These are phyloP conservation scores for Tillandsia leiboldiana DNA, from an alignment of 176 grass and related monocot genomes.

Conservation along the genomic window DNA sequence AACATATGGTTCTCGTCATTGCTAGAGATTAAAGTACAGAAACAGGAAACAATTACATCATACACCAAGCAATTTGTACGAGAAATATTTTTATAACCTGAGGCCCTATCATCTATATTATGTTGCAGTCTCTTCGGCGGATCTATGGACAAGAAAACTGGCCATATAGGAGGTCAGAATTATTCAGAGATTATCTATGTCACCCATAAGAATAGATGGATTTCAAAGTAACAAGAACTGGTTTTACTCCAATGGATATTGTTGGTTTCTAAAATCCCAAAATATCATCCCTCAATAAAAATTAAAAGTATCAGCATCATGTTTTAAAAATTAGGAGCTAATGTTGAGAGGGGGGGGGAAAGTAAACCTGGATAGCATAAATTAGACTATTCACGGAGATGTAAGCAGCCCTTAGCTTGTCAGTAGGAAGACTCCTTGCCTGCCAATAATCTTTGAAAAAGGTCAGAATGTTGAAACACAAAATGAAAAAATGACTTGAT, in stretches of 20 bases:
- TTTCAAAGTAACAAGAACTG: too few species aligned
- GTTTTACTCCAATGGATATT: too few species aligned
- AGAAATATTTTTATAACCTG: not conserved
- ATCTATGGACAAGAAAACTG: not conserved
- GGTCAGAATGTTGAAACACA: slow-evolving; percentile 3
- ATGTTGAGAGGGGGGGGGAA: not conserved
- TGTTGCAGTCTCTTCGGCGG: not conserved
- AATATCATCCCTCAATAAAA: too few species aligned
- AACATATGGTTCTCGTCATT: slow-evolving; percentile 7
- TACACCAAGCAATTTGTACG: not conserved
- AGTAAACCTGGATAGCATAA: slow-evolving; percentile 71
- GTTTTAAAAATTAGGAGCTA: not conserved
- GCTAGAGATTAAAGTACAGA: not conserved
- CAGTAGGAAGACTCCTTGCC: slow-evolving; percentile 63
- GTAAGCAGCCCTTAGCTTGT: slow-evolving; percentile 59
- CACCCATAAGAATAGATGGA: too few species aligned
- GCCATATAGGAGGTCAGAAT: not conserved
- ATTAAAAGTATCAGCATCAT: not conserved
- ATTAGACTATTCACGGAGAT: slow-evolving; percentile 45
- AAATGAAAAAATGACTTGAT: not conserved
- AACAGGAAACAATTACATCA: not conserved
- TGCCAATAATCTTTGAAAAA: slow-evolving; percentile 22
- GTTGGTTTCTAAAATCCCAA: too few species aligned
- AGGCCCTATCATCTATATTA: not conserved
- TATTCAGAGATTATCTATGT: too few species aligned